These are phyloP conservation scores for Suillus discolor DNA, from an alignment of 768 basidiomycete genomes.

Conservation along the genomic window DNA sequence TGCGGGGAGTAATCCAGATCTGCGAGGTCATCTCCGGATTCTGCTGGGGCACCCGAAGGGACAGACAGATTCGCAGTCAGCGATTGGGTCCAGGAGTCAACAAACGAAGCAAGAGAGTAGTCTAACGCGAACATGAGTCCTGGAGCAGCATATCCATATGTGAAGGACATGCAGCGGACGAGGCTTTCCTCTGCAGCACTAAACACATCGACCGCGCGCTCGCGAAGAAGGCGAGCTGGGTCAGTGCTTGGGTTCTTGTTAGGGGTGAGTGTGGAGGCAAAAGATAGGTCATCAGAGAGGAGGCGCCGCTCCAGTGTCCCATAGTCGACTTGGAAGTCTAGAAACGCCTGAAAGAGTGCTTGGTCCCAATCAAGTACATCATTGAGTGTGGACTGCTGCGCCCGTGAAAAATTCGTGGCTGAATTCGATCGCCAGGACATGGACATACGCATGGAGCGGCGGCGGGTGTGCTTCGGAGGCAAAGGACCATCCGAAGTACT, in stretches of 20 bases:
- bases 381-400: slow-evolving; percentile 16
- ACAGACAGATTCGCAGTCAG: slow-evolving; percentile 39
- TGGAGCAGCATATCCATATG: slow-evolving; percentile 83
- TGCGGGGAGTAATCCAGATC: slow-evolving; percentile 86
- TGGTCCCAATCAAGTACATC: slow-evolving; percentile 81
- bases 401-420: slow-evolving; percentile 13
- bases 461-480: slow-evolving; percentile 38
- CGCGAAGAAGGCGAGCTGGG: slow-evolving; percentile 63
- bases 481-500: slow-evolving; percentile 24
- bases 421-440: slow-evolving; percentile 58
- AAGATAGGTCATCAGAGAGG: slow-evolving; percentile 59
- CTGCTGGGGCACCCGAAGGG: slow-evolving; percentile 32
- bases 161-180: slow-evolving; percentile 73
- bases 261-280: slow-evolving; percentile 34
- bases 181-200: slow-evolving; percentile 80
- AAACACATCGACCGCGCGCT: slow-evolving; percentile 76
- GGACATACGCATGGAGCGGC: slow-evolving; percentile 65
- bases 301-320: slow-evolving; percentile 72
- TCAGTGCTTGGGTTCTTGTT: slow-evolving; percentile 40
- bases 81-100: slow-evolving; percentile 62
- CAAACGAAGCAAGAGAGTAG: slow-evolving; percentile 67
- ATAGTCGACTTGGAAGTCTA: slow-evolving; percentile 89
- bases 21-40: slow-evolving; percentile 61
- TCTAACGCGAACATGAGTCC: slow-evolving; percentile 79
- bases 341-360: slow-evolving; percentile 90